phyloP scores from a whole-genome alignment of 768 basidiomycete genomes.

The Lentinula guzmanii region DNA sequence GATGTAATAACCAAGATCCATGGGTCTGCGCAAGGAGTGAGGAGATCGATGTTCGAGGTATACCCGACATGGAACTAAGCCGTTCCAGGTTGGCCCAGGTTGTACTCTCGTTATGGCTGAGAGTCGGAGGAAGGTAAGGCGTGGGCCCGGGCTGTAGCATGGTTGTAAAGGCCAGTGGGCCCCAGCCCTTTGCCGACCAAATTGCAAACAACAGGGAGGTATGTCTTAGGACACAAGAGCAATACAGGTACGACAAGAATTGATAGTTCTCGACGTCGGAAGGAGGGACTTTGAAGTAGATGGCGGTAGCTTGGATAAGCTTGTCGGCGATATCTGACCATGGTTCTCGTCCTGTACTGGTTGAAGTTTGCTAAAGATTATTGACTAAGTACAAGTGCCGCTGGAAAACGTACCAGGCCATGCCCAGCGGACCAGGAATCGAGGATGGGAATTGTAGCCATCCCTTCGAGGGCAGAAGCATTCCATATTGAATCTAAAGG shows the following conservation, averaged over 20 bases:
- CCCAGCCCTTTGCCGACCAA: conserved; percentile 88
- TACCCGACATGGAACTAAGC: conserved; percentile 60
- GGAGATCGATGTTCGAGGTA: conserved; percentile 66
- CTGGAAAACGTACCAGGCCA: conserved; percentile 50
- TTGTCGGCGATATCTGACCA: conserved; percentile 77
- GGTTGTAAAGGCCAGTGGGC: conserved; percentile 65
- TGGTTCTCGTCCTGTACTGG: conserved; percentile 52
- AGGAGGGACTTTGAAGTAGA: conserved; percentile 58
- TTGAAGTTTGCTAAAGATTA: conserved; percentile 45
- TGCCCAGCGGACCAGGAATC: conserved; percentile 82
- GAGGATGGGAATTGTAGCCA: conserved; percentile 72
- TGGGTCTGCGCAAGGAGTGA: conserved; percentile 64
- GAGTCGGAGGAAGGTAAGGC: conserved; percentile 54
- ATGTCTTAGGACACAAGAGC: conserved; percentile 65
- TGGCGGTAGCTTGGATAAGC: conserved; percentile 53
- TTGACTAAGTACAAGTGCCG: conserved; percentile 10
- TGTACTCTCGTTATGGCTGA: conserved; percentile 37
- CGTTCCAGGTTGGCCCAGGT: conserved; percentile 53
- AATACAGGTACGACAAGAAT: conserved; percentile 63
- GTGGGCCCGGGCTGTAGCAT: conserved; percentile 64
- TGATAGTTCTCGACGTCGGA: conserved; percentile 53
- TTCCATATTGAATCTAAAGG: conserved; percentile 84
- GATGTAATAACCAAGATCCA: conserved; percentile 82
- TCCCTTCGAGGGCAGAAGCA: conserved; percentile 80
- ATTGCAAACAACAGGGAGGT: conserved; percentile 69